A percentile compares a stretch with the other conserved stretches of the same genome.
Evolutionary conservation across 306 rosid species (phyloP).

Genomic region (Ziziphus jujuba): DNA sequence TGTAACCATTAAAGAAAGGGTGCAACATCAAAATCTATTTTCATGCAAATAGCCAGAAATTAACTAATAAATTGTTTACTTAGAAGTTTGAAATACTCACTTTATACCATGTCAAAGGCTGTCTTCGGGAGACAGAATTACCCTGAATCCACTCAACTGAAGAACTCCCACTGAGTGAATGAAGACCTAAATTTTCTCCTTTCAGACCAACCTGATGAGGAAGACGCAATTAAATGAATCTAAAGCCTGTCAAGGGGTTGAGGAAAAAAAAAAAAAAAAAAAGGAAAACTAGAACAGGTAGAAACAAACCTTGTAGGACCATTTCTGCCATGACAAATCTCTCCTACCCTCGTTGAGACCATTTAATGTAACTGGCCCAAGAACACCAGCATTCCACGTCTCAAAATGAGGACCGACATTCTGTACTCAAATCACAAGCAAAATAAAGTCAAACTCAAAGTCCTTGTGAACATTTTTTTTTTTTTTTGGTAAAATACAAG

Average conservation of each 20-base stretch:
- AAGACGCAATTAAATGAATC: conserved; percentile 30
- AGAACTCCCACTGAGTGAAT: conserved; percentile 89
- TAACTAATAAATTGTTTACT: background rate
- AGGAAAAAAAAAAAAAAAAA: too few relatives aligned
- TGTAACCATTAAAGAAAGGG: conserved; percentile 31
- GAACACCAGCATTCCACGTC: conserved; percentile 96
- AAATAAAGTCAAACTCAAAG: conserved; percentile 12
- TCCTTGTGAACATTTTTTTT: background rate
- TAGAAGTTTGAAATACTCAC: conserved; percentile 53
- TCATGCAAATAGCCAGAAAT: conserved; percentile 5
- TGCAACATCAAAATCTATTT: background rate
- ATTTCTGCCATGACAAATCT: conserved; percentile 97
- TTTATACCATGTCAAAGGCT: conserved; percentile 95
- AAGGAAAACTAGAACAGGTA: background rate
- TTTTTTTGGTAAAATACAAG: background rate
- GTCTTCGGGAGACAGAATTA: conserved; percentile 56
- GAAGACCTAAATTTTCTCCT: conserved; percentile 92
- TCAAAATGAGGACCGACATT: conserved; percentile 97
- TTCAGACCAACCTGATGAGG: conserved; percentile 75
- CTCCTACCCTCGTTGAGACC: conserved; percentile 93
- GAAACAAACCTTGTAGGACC: conserved; percentile 87
- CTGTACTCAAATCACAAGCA: conserved; percentile 42
- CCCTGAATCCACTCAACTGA: conserved; percentile 94
- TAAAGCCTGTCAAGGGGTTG: conserved; percentile 26
- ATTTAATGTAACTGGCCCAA: conserved; percentile 76